These are phyloP conservation scores for Paecilomyces variotii DNA, from an alignment of 2,329 filamentous ascomycete species.

Conservation along the genomic window DNA sequence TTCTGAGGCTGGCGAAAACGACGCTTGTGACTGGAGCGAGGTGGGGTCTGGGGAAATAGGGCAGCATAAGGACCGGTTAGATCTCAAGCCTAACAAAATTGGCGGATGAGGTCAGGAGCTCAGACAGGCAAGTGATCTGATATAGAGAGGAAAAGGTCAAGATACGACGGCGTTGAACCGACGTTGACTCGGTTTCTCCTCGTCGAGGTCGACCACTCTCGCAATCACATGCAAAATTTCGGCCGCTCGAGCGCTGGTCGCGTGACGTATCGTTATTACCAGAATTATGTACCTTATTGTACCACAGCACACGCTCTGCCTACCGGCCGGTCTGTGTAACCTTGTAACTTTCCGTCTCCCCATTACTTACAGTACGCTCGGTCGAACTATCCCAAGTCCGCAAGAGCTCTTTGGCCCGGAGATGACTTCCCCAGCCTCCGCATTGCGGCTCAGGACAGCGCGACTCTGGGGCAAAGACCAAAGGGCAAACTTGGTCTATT, in stretches of 20 bases:
- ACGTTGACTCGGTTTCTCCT: not conserved
- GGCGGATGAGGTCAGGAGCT: not conserved
- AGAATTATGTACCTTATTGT: constrained; percentile 7
- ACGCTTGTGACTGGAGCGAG: not conserved
- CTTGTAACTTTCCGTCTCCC: not conserved
- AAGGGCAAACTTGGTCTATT: not conserved
- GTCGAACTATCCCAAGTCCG: not conserved
- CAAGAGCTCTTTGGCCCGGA: not conserved
- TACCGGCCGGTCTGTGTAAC: not conserved
- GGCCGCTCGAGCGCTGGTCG: constrained; percentile 13
- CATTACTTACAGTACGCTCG: not conserved
- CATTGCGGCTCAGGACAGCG: not conserved
- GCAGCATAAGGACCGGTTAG: not conserved
- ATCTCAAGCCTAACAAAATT: not conserved
- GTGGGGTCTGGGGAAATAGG: constrained; percentile 1
- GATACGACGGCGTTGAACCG: not conserved
- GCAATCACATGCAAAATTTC: constrained; percentile 30
- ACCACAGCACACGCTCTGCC: constrained; percentile 3
- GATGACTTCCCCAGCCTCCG: not conserved
- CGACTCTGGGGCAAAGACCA: not conserved
- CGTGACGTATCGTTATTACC: constrained; percentile 27
- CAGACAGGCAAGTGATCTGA: not conserved
- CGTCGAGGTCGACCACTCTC: not conserved
- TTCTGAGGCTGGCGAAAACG: not conserved
- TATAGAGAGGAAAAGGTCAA: not conserved